These are phyloP conservation scores for Ambrosia artemisiifolia DNA, from an alignment of 129 eudicot species.

Conservation along the genomic window DNA sequence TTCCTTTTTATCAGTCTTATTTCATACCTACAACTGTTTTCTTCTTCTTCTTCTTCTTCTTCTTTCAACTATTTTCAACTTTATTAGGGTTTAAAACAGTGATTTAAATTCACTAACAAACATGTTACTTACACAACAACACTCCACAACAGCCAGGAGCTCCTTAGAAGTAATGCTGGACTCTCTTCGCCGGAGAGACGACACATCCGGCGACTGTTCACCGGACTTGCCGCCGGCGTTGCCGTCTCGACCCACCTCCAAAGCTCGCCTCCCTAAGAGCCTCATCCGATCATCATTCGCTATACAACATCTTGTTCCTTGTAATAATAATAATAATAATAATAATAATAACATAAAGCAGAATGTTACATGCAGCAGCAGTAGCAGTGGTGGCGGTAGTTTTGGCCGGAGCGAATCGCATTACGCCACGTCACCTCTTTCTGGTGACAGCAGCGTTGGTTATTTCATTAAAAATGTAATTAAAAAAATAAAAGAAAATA, in stretches of 20 bases:
- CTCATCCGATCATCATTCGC: constrained; percentile 39
- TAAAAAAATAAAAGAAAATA: neutral
- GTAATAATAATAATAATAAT: neutral
- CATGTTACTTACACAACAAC: constrained; percentile 46
- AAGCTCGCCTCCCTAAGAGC: constrained; percentile 65
- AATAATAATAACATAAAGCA: constrained; percentile 2
- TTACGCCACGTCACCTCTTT: constrained; percentile 29
- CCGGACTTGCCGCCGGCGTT: constrained; percentile 76
- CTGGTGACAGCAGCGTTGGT: constrained; percentile 59
- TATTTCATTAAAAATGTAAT: constrained; percentile 72
- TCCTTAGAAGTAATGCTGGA: constrained; percentile 94
- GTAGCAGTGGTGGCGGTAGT: constrained; percentile 26
- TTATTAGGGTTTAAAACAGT: neutral
- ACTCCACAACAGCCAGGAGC: constrained; percentile 45
- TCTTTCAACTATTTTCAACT: no score
- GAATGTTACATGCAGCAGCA: neutral
- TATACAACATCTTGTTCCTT: constrained; percentile 13
- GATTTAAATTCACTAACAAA: neutral
- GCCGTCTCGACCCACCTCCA: constrained; percentile 70
- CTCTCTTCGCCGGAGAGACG: constrained; percentile 59
- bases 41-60: no score
- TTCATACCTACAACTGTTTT: no score
- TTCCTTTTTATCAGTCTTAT: no score
- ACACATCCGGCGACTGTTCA: constrained; percentile 31
- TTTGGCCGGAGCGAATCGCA: constrained; percentile 59